A percentile compares a stretch with the other conserved stretches of the same genome.
These are phyloP conservation scores for Ilex asprella DNA, from an alignment of 257 asterid genomes.

Conservation along the genomic window DNA sequence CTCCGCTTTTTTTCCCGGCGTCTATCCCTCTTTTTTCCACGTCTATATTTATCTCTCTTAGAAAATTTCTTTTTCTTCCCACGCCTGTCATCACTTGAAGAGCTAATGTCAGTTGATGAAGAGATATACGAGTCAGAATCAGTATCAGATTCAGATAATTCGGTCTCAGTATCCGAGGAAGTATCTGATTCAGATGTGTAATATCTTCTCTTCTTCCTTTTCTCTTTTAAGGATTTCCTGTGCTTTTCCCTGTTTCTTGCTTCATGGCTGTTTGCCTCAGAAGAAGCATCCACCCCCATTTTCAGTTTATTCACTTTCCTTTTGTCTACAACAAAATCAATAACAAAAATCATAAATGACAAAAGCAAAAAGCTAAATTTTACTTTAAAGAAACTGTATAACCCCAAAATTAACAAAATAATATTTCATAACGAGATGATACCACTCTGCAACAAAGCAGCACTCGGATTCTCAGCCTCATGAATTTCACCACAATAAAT, in stretches of 20 bases:
- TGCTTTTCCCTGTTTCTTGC: conserved; percentile 59
- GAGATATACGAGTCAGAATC: conserved; percentile 60
- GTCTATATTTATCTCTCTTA: conserved; percentile 63
- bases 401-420: background rate
- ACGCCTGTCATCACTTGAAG: conserved; percentile 71
- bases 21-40: conserved; percentile 60
- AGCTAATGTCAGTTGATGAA: conserved; percentile 75
- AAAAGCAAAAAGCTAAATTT: background rate
- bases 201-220: conserved; percentile 66
- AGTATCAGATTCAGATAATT: conserved; percentile 79
- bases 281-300: conserved; percentile 24
- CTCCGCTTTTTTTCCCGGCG: conserved; percentile 70
- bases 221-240: conserved; percentile 67
- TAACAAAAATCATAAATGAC: background rate
- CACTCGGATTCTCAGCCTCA: conserved; percentile 46
- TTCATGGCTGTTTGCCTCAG: conserved; percentile 37
- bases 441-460: conserved; percentile 1
- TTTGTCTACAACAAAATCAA: conserved; percentile 27
- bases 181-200: conserved; percentile 85
- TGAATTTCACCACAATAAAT: conserved; percentile 75
- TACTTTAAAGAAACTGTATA: too few relatives aligned
- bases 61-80: conserved; percentile 76
- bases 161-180: conserved; percentile 59
- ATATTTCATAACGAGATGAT: too few relatives aligned
- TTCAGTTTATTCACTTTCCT: conserved; percentile 44